These are phyloP conservation scores for Fraxinus angustifolia DNA, from an alignment of 305 asterid genomes.

Conservation along the genomic window DNA sequence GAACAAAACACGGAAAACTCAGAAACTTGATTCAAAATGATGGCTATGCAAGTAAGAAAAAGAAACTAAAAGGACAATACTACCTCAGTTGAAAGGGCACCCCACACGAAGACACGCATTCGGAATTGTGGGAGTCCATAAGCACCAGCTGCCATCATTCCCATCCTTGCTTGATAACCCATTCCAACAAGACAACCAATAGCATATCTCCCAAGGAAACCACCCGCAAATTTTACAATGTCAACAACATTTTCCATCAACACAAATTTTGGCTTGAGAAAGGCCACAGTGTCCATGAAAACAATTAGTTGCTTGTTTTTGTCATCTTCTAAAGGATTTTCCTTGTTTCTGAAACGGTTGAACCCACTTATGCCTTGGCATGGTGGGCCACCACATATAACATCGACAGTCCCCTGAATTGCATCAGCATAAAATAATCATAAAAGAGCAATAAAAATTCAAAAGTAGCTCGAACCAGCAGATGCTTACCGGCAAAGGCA, in stretches of 20 bases:
- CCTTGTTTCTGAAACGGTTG: constrained; percentile 35
- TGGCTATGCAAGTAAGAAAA: background rate
- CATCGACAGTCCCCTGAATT: constrained; percentile 40
- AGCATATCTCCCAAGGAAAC: constrained; percentile 41
- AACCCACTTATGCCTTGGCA: constrained; percentile 54
- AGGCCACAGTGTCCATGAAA: constrained; percentile 41
- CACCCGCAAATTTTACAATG: constrained; percentile 31
- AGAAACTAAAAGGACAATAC: background rate
- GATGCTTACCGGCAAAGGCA: constrained; percentile 42
- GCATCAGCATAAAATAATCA: background rate
- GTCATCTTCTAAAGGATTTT: constrained; percentile 34
- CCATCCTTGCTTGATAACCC: constrained; percentile 44
- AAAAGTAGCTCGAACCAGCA: background rate
- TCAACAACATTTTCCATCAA: constrained; percentile 53
- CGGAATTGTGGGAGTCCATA: constrained; percentile 51
- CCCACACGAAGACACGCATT: constrained; percentile 42
- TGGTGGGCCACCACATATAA: constrained; percentile 52
- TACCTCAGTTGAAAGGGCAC: constrained; percentile 29
- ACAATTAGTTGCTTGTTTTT: constrained; percentile 39
- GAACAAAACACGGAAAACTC: background rate
- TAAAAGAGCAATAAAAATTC: background rate
- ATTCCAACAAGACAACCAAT: constrained; percentile 34
- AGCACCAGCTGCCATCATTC: constrained; percentile 47
- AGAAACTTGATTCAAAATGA: background rate
- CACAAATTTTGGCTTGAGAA: constrained; percentile 37